phyloP scores from a whole-genome alignment of 176 grass and related monocot species.

The Avena insularis region DNA sequence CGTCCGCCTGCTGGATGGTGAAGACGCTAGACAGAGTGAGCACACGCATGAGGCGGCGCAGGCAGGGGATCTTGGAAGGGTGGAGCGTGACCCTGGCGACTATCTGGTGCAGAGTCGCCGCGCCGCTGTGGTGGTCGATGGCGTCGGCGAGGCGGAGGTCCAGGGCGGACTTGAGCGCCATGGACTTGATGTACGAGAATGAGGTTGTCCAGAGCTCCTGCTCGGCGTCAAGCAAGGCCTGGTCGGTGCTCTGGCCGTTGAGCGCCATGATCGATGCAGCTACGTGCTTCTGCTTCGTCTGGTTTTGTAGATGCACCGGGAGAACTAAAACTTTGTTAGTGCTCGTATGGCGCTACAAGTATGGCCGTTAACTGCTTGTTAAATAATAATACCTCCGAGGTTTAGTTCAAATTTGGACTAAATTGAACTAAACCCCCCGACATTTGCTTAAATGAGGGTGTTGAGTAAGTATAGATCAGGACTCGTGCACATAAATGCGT shows the following conservation, averaged over 20 bases:
- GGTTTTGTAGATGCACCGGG: background rate
- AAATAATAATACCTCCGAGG: no score
- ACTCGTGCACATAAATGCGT: no score
- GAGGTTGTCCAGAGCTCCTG: background rate
- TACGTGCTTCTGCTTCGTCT: background rate
- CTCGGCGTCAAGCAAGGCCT: background rate
- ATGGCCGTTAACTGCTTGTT: no score
- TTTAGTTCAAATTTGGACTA: no score
- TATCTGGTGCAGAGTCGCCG: background rate
- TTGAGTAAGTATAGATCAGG: no score
- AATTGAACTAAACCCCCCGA: no score
- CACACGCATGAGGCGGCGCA: slow-evolving; percentile 7
- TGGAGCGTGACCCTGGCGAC: background rate
- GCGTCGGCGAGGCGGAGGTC: slow-evolving; percentile 13
- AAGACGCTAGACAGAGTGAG: slow-evolving; percentile 23
- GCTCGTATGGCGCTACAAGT: no score
- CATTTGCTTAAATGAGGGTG: no score
- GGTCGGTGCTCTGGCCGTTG: background rate
- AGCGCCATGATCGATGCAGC: background rate
- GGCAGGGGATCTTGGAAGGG: slow-evolving; percentile 2
- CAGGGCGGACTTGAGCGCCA: background rate
- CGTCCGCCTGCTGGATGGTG: background rate
- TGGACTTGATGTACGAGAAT: slow-evolving; percentile 5
- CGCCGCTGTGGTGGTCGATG: slow-evolving; percentile 26
- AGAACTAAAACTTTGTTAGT: background rate